A percentile compares a stretch with the other conserved stretches of the same genome.
phyloP scores from a whole-genome alignment of 2,329 filamentous ascomycete species.

The Fusarium decemcellulare region DNA sequence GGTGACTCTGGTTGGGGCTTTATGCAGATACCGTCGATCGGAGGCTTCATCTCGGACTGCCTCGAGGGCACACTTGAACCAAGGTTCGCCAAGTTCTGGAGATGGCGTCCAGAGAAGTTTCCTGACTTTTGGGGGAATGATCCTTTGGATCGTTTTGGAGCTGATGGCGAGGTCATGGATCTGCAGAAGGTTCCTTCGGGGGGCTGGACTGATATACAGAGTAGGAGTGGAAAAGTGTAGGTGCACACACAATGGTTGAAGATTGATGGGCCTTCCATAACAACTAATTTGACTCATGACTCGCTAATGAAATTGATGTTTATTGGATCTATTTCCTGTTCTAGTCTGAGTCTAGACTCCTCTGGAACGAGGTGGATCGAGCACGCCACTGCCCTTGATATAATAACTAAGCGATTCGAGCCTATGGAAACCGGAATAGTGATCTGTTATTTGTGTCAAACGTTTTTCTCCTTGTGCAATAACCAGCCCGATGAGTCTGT shows the following conservation, averaged over 20 bases:
- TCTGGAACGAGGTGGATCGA: no score
- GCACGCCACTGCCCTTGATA: no score
- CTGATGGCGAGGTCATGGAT: conserved; percentile 18
- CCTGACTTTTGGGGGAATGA: conserved; percentile 25
- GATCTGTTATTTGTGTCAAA: no score
- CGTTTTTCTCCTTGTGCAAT: no score
- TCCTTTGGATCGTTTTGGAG: conserved; percentile 31
- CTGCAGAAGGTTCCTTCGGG: not conserved
- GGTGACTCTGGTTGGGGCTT: conserved; percentile 32
- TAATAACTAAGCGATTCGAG: no score
- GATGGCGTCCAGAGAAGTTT: conserved; percentile 29
- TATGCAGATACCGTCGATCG: conserved; percentile 35
- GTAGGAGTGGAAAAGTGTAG: fast-evolving
- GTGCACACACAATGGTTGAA: not conserved
- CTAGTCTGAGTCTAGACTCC: no score
- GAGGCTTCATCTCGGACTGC: conserved; percentile 23
- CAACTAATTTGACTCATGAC: no score
- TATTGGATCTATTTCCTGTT: no score
- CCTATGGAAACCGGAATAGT: no score
- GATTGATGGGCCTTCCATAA: not conserved
- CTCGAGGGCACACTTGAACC: conserved; percentile 20
- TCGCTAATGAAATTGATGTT: no score
- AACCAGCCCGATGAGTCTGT: no score
- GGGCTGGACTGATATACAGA: conserved; percentile 16
- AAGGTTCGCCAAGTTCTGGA: conserved; percentile 28